Evolutionary conservation across 2,329 filamentous ascomycete genomes (phyloP).

Genomic region (Aspergillus quadrilineatus): DNA sequence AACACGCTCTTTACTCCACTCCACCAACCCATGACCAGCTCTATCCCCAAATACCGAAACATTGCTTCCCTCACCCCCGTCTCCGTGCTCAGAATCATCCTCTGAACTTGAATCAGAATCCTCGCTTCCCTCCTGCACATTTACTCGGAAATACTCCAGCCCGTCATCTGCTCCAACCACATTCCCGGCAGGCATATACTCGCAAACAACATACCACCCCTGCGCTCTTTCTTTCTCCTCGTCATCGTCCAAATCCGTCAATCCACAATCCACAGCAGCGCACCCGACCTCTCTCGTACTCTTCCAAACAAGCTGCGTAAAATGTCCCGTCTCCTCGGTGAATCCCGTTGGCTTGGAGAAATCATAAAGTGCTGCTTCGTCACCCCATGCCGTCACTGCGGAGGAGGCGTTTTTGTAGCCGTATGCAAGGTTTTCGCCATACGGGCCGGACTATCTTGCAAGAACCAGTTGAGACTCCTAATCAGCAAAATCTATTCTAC

Average conservation of each 20-base stretch:
- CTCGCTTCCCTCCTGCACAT: slow-evolving; percentile 22
- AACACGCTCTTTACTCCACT: not conserved
- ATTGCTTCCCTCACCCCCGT: not conserved
- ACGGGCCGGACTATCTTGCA: slow-evolving; percentile 53
- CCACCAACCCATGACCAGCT: not conserved
- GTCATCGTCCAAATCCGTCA: slow-evolving; percentile 27
- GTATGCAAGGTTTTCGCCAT: slow-evolving; percentile 72
- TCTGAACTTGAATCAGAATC: not conserved
- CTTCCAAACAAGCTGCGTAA: slow-evolving; percentile 72
- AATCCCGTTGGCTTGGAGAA: slow-evolving; percentile 58
- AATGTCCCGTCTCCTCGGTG: slow-evolving; percentile 63
- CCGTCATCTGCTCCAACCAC: slow-evolving; percentile 39
- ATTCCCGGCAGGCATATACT: slow-evolving; percentile 69
- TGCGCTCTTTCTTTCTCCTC: slow-evolving; percentile 24
- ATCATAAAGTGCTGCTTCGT: slow-evolving; percentile 59
- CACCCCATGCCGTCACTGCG: slow-evolving; percentile 66
- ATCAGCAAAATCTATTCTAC: no score
- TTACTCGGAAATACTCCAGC: slow-evolving; percentile 33
- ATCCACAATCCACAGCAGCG: slow-evolving; percentile 45
- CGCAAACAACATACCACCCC: slow-evolving; percentile 68
- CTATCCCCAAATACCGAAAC: not conserved
- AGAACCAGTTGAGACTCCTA: not conserved
- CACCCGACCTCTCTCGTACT: slow-evolving; percentile 61
- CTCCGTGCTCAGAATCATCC: not conserved
- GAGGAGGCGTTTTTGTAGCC: slow-evolving; percentile 62